A percentile compares a stretch with the other conserved stretches of the same genome.
Conservation (phyloP, 805 yeast genomes). For the Ogataea salicorniae region DNA sequence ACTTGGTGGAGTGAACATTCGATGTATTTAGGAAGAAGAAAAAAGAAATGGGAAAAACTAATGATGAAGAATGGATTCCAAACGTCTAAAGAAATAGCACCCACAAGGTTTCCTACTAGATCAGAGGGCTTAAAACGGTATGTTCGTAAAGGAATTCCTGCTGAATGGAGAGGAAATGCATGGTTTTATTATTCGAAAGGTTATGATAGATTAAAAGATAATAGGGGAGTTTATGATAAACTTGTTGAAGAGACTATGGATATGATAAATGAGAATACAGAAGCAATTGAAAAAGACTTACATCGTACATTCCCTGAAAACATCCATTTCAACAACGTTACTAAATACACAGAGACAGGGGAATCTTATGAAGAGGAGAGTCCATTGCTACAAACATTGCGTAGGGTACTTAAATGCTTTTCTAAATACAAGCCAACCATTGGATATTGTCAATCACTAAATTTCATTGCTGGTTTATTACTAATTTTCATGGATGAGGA, state of each 20-base stretch:
- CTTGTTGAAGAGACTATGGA: constrained; percentile 54
- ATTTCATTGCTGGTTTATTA: constrained; percentile 84
- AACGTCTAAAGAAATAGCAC: constrained; percentile 39
- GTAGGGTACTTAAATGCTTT: constrained; percentile 80
- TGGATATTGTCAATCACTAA: constrained; percentile 94
- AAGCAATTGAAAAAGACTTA: constrained; percentile 89
- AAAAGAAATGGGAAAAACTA: constrained; percentile 69
- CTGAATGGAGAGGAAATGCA: constrained; percentile 95
- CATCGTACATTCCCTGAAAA: constrained; percentile 96
- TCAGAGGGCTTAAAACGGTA: constrained; percentile 76
- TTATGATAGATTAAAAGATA: constrained; percentile 48
- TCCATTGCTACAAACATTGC: constrained; percentile 59
- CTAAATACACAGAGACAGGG: constrained; percentile 6
- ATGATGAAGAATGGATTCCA: constrained; percentile 64
- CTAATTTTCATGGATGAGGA: constrained; percentile 87
- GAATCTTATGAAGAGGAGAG: constrained; percentile 42
- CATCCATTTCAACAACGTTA: constrained; percentile 57
- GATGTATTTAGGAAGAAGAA: constrained; percentile 56
- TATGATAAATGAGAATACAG: constrained; percentile 68
- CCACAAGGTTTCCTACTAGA: constrained; percentile 68
- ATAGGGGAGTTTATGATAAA: constrained; percentile 69
- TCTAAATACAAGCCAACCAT: constrained; percentile 81
- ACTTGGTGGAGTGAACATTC: constrained; percentile 72
- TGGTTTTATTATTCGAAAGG: constrained; percentile 97
- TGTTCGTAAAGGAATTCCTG: constrained; percentile 89